These are phyloP conservation scores for Angomonas deanei DNA, from an alignment of 208 protist genomes.

Conservation along the genomic window DNA sequence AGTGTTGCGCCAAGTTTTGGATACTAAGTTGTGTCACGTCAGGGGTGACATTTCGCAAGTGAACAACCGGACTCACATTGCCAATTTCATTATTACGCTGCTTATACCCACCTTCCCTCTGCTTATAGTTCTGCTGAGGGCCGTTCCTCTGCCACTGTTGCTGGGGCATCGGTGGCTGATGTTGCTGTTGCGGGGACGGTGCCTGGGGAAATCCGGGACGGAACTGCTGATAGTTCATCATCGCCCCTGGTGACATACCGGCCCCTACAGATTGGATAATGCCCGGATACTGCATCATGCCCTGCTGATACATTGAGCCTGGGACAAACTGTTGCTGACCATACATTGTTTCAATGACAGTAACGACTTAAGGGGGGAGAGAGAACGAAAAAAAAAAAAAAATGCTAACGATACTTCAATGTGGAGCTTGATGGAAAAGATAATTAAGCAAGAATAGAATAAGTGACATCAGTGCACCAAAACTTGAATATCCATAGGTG, in stretches of 20 bases:
- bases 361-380: constrained; percentile 4
- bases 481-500: neutral
- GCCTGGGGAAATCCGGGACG: constrained; percentile 24
- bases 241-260: neutral
- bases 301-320: constrained; percentile 63
- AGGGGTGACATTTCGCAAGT: constrained; percentile 89
- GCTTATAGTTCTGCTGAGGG: too few species aligned
- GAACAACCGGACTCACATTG: constrained; percentile 75
- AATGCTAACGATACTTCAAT: neutral
- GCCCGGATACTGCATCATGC: constrained; percentile 57
- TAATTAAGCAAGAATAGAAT: too few species aligned
- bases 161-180: constrained; percentile 1
- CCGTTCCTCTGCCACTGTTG: neutral
- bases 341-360: constrained; percentile 35
- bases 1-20: constrained; percentile 79
- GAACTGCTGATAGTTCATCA: constrained; percentile 15
- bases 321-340: constrained; percentile 62
- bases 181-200: constrained; percentile 11
- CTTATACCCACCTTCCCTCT: constrained; percentile 12
- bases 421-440: too few species aligned
- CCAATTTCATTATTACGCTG: constrained; percentile 87
- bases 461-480: too few species aligned
- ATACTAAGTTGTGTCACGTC: constrained; percentile 90
- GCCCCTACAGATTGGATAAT: constrained; percentile 2
- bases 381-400: constrained; percentile 3